Base-by-base conservation (phyloP, 2,329 filamentous ascomycete species). In the Phialocephala sp. region DNA sequence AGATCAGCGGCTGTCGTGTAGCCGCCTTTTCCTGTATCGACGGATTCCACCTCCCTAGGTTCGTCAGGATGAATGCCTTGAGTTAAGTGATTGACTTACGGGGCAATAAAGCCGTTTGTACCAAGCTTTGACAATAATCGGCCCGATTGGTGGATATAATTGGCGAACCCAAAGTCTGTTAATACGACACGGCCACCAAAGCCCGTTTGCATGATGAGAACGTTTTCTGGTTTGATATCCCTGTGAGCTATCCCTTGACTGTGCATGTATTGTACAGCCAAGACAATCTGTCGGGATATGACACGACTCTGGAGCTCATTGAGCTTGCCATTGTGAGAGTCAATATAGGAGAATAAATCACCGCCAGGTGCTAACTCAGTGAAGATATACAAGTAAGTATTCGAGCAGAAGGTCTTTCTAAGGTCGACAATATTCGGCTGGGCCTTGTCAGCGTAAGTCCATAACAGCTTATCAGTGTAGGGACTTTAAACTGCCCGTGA, bases 381-480 rank as follows among this genome's bases (percentile, higher is more conserved):
- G 65, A 89, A 87, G 0, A 83, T 82, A 65, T 85, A 87, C 80
- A 87, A 71, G 18, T 78, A 81, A 63, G 82, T 76, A 3, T 76
- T 74, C 4, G 84, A 85, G 50, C 77, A 76, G 58, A 85, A 83
- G 0, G 85, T 83, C 55, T 85, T 82, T 43, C 80, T 78, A 62
- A 86, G 83, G 14, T 79, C 76, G 8, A 86, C 76, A 55, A 87
- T 82, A 66, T 88, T 86, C 6, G 84, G 85, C 85, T 87, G 55
- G 27, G 41, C 35, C 12, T 8, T 41, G 24, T 68, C 22, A 70
- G 64, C n/a, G 1, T 27, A 32, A 32, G 27, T 3, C 27, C 27
- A 6, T 32, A 32, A 32, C 3, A 6, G 6, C 6, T 32, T 32
- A 32, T 32, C 27, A 32, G 6, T 32, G 27, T 32, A 32, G 27